Base-by-base conservation (phyloP, 2,329 filamentous ascomycete species). In the Pleomassaria siparia region DNA sequence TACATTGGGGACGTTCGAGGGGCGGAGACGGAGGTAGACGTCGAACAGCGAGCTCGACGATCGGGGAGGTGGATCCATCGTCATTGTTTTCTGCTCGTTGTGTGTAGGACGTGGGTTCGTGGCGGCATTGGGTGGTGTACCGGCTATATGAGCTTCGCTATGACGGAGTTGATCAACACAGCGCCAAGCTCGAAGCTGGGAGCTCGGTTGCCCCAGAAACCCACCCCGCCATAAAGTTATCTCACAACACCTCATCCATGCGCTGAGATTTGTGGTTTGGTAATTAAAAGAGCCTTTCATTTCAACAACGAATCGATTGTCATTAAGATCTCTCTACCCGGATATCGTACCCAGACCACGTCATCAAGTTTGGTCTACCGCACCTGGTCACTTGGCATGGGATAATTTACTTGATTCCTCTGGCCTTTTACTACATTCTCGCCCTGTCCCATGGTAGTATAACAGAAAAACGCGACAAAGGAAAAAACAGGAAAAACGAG, bases 11-110 rank as follows among this genome's bases (percentile, higher is more conserved):
- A 63, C 58, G 28, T 56, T 56, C 3, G 75, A 74, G 2, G 76
- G 77, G 36, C 77, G 86, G 40, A 97, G 77, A 40, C 92, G 88
- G 32, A 97, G 80, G 66, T 89, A 96, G 47, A 97, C 92, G 72
- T 96, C 87, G 69, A 97, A 97, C 29, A 96, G 82, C 42, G 82
- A 80, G 55, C 62, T 69, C 26, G 66, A 68, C 20, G 65, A 62
- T 43, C 64, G 67, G 18, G 59, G 47, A 33, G 68, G 63, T 48
- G 68, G 60, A 24, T 72, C 68, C 70, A 72, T 72, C 29, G 49
- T 49, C 53, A 61, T 64, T n/a, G n/a, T n/a, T n/a, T 49, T 46
- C 29, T 50, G 28, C 29, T 28, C 46, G 43, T 45, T 42, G 15
- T 32, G 26, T 25, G 4, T 16, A n/a, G 9, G 15, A 15, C 21